Conservation (phyloP, 2,329 filamentous ascomycete species). For the Exophiala calicioides region DNA sequence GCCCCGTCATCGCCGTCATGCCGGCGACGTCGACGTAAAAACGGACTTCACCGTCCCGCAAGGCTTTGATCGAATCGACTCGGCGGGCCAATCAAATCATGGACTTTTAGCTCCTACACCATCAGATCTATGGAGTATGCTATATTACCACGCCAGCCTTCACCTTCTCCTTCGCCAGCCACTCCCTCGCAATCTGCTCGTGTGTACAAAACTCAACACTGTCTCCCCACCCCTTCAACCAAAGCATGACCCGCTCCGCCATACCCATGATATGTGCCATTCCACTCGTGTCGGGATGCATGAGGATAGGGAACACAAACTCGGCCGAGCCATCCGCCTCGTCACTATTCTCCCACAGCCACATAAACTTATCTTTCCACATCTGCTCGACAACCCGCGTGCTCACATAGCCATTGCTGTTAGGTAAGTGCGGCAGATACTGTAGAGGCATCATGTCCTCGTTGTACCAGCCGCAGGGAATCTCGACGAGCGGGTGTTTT, state of each 20-base stretch:
- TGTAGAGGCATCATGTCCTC: slow-evolving; percentile 56
- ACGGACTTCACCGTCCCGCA: no score
- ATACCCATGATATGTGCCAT: slow-evolving; percentile 64
- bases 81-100: no score
- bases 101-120: no score
- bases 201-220: slow-evolving; percentile 51
- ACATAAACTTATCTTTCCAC: slow-evolving; percentile 53
- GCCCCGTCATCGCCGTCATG: no score
- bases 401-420: slow-evolving; percentile 53
- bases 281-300: slow-evolving; percentile 61
- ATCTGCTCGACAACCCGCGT: slow-evolving; percentile 52
- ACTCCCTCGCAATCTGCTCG: slow-evolving; percentile 46
- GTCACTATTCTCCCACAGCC: slow-evolving; percentile 39
- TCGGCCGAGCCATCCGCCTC: slow-evolving; percentile 26
- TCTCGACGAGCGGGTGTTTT: slow-evolving; percentile 44
- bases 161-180: slow-evolving; percentile 33
- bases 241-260: slow-evolving; percentile 54
- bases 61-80: no score
- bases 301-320: slow-evolving; percentile 53
- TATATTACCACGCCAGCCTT: no score
- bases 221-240: slow-evolving; percentile 50
- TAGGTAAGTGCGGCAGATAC: slow-evolving; percentile 47
- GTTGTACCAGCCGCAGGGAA: slow-evolving; percentile 54
- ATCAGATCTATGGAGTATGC: no score
- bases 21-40: no score